Evolutionary conservation across 208 protist genomes (phyloP).

Genomic region (Polymyxa betae): DNA sequence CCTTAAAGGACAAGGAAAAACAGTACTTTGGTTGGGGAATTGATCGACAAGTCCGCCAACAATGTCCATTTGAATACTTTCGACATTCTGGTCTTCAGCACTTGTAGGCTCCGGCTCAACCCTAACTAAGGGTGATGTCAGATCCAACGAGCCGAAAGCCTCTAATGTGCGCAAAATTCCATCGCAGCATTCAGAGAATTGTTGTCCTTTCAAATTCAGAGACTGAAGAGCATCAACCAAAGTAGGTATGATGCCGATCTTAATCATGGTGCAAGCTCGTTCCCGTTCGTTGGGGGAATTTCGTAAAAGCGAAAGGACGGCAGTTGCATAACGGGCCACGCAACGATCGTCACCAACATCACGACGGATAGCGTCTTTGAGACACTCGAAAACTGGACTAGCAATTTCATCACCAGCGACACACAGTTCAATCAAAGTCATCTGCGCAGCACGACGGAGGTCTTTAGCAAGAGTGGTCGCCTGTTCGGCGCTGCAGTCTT

Average conservation of each 20-base stretch:
- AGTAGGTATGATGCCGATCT: neutral
- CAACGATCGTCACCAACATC: neutral
- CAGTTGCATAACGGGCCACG: slow-evolving; percentile 21
- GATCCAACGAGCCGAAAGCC: slow-evolving; percentile 6
- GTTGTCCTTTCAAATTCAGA: neutral
- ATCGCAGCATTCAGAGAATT: slow-evolving; percentile 10
- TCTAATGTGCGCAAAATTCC: slow-evolving; percentile 31
- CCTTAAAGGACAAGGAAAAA: too few relatives aligned
- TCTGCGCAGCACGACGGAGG: neutral
- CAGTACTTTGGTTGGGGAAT: too few relatives aligned
- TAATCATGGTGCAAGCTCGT: neutral
- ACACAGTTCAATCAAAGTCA: neutral
- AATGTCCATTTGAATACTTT: too few relatives aligned
- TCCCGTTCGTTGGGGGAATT: neutral
- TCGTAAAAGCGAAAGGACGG: neutral
- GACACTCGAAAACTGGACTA: neutral
- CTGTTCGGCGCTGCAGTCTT: neutral
- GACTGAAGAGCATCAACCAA: slow-evolving; percentile 17
- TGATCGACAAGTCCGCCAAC: too few relatives aligned
- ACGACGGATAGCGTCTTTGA: slow-evolving; percentile 4
- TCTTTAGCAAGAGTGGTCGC: neutral
- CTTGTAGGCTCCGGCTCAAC: too few relatives aligned
- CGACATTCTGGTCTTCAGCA: too few relatives aligned
- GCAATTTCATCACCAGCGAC: slow-evolving; percentile 13
- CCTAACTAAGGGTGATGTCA: neutral